Conservation (phyloP, 352 stramenopile genomes). For the Peronospora belbahrii region DNA sequence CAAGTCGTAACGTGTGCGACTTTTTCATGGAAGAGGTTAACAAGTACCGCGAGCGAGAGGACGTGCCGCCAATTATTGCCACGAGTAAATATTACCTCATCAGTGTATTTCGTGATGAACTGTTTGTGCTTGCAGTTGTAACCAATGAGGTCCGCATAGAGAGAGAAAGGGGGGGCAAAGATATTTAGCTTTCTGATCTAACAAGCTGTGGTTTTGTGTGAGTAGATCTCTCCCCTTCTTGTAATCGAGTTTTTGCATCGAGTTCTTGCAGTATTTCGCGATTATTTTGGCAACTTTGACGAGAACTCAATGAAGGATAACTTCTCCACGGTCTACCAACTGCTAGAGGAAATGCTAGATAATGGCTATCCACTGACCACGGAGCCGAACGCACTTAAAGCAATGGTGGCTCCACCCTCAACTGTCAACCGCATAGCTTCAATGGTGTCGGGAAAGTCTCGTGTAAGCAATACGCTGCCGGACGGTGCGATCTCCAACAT, state of each 20-base stretch:
- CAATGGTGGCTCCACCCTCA: conserved; percentile 93
- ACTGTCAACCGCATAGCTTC: conserved; percentile 86
- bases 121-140: conserved; percentile 93
- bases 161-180: neutral
- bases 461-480: conserved; percentile 87
- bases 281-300: conserved; percentile 96
- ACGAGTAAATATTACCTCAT: conserved; percentile 88
- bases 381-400: conserved; percentile 95
- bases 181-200: neutral
- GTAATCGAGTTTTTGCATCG: conserved; percentile 97
- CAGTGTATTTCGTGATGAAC: conserved; percentile 89
- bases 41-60: conserved; percentile 84
- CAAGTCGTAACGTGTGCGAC: conserved; percentile 92
- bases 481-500: conserved; percentile 93
- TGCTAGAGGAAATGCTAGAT: conserved; percentile 96
- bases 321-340: conserved; percentile 94
- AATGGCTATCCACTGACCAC: conserved; percentile 96
- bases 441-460: conserved; percentile 87
- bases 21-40: conserved; percentile 97
- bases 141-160: conserved; percentile 83
- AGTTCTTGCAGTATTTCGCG: conserved; percentile 92
- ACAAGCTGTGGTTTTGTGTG: conserved; percentile 4
- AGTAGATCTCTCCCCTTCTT: conserved; percentile 72
- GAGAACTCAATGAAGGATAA: conserved; percentile 97
- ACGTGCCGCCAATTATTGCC: conserved; percentile 85